Conservation (phyloP, 768 basidiomycete genomes). For the Termitomyces sp. region DNA sequence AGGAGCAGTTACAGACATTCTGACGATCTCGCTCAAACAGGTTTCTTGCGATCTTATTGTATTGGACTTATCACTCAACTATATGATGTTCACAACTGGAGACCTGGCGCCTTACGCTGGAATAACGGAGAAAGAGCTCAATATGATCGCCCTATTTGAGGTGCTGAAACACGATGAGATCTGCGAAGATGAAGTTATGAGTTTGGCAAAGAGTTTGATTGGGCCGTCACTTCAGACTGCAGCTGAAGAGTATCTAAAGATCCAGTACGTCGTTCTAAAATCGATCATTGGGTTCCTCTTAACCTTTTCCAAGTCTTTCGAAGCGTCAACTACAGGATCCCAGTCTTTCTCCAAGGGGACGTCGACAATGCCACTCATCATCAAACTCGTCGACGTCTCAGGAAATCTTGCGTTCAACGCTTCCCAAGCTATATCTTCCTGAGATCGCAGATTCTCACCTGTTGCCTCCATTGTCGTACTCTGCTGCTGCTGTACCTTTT, state of each 20-base stretch:
- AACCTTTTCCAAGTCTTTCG: not conserved
- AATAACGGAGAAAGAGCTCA: not conserved
- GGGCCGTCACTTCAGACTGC: not conserved
- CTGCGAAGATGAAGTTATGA: not conserved
- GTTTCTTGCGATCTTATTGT: conserved; percentile 1
- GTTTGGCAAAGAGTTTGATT: not conserved
- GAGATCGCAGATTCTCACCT: not conserved
- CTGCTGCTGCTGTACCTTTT: not conserved
- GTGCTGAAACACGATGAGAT: conserved; percentile 3
- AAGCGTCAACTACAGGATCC: not conserved
- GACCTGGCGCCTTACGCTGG: not conserved
- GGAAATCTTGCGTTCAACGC: not conserved
- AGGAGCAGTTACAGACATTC: no score
- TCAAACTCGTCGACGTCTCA: not conserved
- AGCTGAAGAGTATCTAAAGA: not conserved
- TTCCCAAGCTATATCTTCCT: no score
- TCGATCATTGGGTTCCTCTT: not conserved
- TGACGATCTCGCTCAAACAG: conserved; percentile 1
- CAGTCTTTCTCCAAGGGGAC: no score
- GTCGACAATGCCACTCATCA: not conserved
- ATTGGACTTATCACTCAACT: conserved; percentile 4
- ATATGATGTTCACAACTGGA: conserved; percentile 1
- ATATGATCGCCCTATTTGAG: conserved; percentile 4
- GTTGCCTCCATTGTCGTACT: not conserved
- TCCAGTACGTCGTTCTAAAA: not conserved